Evolutionary conservation across 805 yeast genomes (phyloP), one percentile per base, ranked within the genome.

Genomic region (Kregervanrija delftensis): DNA sequence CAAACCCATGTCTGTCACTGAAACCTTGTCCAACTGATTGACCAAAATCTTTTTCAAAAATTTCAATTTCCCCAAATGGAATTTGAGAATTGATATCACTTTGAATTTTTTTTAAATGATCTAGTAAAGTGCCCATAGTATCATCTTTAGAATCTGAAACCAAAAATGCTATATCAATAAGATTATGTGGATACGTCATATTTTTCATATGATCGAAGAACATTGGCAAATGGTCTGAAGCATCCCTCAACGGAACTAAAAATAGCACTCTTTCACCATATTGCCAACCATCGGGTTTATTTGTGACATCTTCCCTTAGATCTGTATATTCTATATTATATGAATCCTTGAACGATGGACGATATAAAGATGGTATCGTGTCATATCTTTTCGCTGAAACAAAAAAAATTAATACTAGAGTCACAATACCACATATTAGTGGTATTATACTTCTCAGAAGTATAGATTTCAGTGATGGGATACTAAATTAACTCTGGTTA

Each of bases 1-100:
- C 89, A 63, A 91, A 90, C 2, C 96, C 96, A 62, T 91, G 97
- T 60, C 98, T 73, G 61, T 89, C 97, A 49, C 86, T 77, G 58
- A 91, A 89, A 16, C 91, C 84, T 67, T 91, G 98, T 47, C 97
- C 96, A 50, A 91, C 83, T 39, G 77, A 76, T 61, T 90, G 96
- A 38, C 97, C 97, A 60, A 90, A 90, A 65, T 91, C 96, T 60
- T 87, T 90, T 63, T 87, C 93, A 61, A 69, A 88, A 42, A 89
- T 87, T 62, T 88, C 96, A 44, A 88, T 86, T 53, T 80, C 79
- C 33, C 96, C 96, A 64, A 86, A 86, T 48, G 81, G 76, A 69
- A 75, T 69, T n/a, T 68, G 47, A 15, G 66, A 64, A 66, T 86
- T 82, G 17, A 77, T 72, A 54, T 81, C 79, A 35, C 68, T 69